Evolutionary conservation across 768 basidiomycete species (phyloP), one percentile per base, ranked within the genome.

Genomic region (Boletales sp.): DNA sequence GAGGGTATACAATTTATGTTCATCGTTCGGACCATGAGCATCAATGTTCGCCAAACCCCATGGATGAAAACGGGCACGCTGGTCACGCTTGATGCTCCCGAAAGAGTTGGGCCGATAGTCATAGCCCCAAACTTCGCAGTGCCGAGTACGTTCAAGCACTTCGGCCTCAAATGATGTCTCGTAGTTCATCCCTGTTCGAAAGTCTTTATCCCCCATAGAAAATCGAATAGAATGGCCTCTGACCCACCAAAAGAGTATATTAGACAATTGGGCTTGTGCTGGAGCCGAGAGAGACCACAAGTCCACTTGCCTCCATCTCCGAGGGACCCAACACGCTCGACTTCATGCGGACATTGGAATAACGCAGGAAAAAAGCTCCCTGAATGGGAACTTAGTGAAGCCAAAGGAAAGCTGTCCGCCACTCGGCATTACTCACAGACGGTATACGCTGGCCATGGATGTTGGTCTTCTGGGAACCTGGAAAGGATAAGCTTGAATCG

Each of bases 231-330:
- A 5, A 33, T 1, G 18, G 2, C 14, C 35, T 48, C 6, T 38
- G 38, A 42, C 59, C 57, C 58, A 82, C 82, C 84, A 46, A 85
- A 73, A 3, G 82, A 80, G 54, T 86, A 86, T 46, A 86, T 67
- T 41, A 84, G 63, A 57, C 84, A 84, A 41, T 79, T 70, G 18
- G 64, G 66, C 63, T 84, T 83, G 44, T 76, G 68, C 46, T 69
- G 68, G 6, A 86, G 65, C 4, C 78, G 72, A 19, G 78, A 79
- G 21, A 85, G 59, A 2, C 85, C 85, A 57, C 85, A 86, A 14
- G 82, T 72, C 80, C 82, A 86, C 66, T 86, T 86, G 13, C 85
- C 84, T 13, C 84, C 84, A 59, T 85, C 84, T 15, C 83, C 82
- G 9, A 86, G 66, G 13, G 74, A 71, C 36, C 74, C 74, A 44